Conservation (phyloP, 1,284 basidiomycete species). For the Melampsora americana region DNA sequence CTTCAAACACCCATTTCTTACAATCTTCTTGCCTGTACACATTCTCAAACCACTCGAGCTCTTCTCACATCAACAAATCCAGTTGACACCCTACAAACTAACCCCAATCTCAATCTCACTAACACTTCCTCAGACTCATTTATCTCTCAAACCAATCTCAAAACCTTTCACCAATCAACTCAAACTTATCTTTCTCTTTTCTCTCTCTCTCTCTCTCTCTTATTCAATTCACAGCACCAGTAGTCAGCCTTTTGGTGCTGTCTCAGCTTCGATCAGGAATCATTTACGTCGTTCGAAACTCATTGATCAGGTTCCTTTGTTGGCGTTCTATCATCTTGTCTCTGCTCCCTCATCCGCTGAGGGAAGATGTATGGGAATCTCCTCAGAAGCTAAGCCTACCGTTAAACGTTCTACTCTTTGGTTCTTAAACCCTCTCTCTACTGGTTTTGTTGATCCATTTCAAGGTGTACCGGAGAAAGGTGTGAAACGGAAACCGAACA, state of each 20-base stretch:
- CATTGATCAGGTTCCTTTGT: slow-evolving; percentile 45
- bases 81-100: too few species aligned
- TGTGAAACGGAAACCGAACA: background rate
- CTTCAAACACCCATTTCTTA: too few species aligned
- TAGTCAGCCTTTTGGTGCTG: slow-evolving; percentile 50
- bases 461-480: background rate
- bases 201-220: background rate
- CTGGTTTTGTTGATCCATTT: background rate
- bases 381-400: slow-evolving; percentile 49
- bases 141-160: too few species aligned
- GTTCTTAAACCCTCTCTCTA: slow-evolving; percentile 46
- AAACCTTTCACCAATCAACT: background rate
- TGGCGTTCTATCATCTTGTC: slow-evolving; percentile 49
- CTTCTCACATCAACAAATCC: too few species aligned
- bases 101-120: too few species aligned
- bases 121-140: too few species aligned
- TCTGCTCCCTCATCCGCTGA: slow-evolving; percentile 47
- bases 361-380: slow-evolving; percentile 49
- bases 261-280: slow-evolving; percentile 50
- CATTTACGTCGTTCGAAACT: slow-evolving; percentile 47
- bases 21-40: too few species aligned
- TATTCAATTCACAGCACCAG: slow-evolving; percentile 46
- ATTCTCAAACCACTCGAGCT: too few species aligned
- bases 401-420: slow-evolving; percentile 52
- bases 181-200: background rate